Evolutionary conservation across 202 grass and related monocot genomes (phyloP).

Genomic region (Musa balbisiana): DNA sequence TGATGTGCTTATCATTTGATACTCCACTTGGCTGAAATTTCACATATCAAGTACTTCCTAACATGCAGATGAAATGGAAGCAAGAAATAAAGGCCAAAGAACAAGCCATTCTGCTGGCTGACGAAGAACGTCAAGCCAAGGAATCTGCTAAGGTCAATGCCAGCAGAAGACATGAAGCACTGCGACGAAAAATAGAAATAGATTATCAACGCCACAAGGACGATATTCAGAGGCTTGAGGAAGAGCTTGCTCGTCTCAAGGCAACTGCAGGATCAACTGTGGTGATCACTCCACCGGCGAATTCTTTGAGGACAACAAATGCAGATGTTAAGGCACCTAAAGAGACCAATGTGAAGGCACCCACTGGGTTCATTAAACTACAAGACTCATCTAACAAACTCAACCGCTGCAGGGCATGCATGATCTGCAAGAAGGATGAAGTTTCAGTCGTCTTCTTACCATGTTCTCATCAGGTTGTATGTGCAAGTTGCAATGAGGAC

Average conservation of each 20-base stretch:
- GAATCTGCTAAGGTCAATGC: constrained; percentile 50
- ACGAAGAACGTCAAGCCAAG: constrained; percentile 43
- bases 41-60: neutral
- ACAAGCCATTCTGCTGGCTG: constrained; percentile 46
- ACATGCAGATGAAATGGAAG: constrained; percentile 47
- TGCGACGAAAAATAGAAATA: constrained; percentile 58
- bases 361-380: neutral
- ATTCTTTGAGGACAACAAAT: constrained; percentile 19
- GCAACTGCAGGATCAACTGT: constrained; percentile 18
- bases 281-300: constrained; percentile 6
- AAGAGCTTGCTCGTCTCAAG: constrained; percentile 50
- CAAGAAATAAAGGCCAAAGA: constrained; percentile 57
- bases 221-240: constrained; percentile 73
- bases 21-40: too few species aligned
- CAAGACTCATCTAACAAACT: constrained; percentile 28
- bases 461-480: constrained; percentile 74
- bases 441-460: constrained; percentile 64
- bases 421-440: constrained; percentile 58
- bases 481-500: constrained; percentile 64
- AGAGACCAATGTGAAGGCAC: constrained; percentile 32
- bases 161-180: constrained; percentile 55
- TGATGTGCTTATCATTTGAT: too few species aligned
- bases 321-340: constrained; percentile 19
- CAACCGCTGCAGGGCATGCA: constrained; percentile 37
- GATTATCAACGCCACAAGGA: constrained; percentile 70